Percentiles rank a stretch among this genome's conserved stretches.
Conservation (phyloP, 169 alveolate genomes). For the Plasmodium falciparum region DNA sequence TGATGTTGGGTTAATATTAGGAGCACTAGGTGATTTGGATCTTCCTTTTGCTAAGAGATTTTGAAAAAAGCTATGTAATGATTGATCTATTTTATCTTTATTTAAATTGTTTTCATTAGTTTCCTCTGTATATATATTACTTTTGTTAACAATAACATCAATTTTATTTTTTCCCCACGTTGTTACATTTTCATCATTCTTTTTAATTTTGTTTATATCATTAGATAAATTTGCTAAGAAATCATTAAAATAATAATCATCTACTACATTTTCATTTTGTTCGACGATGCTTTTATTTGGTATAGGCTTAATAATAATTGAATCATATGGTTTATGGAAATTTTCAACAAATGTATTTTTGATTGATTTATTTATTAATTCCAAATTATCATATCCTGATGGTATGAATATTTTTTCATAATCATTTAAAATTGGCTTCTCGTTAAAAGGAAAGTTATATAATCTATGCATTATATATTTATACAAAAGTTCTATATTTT, state of each 20-base stretch:
- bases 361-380: conserved; percentile 47
- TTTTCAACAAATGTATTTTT: conserved; percentile 57
- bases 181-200: background rate
- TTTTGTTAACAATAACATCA: conserved; percentile 14
- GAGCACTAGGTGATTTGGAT: conserved; percentile 65
- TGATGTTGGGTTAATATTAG: conserved; percentile 16
- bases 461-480: conserved; percentile 57
- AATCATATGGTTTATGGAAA: conserved; percentile 69
- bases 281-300: conserved; percentile 69
- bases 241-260: conserved; percentile 42
- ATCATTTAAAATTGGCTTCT: conserved; percentile 44
- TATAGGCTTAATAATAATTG: conserved; percentile 61
- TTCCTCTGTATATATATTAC: conserved; percentile 10
- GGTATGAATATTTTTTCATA: conserved; percentile 65
- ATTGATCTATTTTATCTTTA: conserved; percentile 52
- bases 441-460: conserved; percentile 44
- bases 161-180: conserved; percentile 13
- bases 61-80: conserved; percentile 72
- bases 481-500: conserved; percentile 44
- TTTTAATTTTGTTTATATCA: conserved; percentile 1
- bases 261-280: conserved; percentile 50
- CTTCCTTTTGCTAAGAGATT: conserved; percentile 66
- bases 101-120: conserved; percentile 9
- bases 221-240: conserved; percentile 27
- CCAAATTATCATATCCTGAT: conserved; percentile 63